phyloP scores from a whole-genome alignment of 192 early-diverging fungal genomes.

The Linnemannia hyalina region DNA sequence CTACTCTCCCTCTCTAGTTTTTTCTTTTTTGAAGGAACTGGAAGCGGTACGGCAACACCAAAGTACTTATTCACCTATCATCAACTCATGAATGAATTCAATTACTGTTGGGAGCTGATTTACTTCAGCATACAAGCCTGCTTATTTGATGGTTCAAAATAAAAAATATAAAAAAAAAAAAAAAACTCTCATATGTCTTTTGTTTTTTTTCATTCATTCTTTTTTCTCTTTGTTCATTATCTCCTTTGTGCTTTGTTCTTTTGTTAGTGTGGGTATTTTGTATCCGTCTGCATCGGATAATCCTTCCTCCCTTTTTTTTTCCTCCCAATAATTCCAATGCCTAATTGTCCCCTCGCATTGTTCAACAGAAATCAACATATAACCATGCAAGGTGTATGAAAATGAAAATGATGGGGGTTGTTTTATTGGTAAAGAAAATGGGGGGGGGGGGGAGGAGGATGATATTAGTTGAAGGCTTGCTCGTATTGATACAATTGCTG shows the following conservation, averaged over 20 bases:
- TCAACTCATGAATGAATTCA: conserved; percentile 31
- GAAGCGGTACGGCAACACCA: conserved; percentile 54
- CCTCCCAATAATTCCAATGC: too few relatives aligned
- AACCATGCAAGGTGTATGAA: too few relatives aligned
- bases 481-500: not conserved
- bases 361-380: too few relatives aligned
- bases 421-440: not conserved
- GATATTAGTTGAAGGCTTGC: conserved; percentile 7
- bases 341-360: too few relatives aligned
- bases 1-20: conserved; percentile 6
- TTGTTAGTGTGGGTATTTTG: not conserved
- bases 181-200: not conserved
- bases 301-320: too few relatives aligned
- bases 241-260: too few relatives aligned
- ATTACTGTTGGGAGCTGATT: conserved; percentile 60
- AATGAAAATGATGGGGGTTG: not conserved
- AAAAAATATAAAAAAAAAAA: conserved; percentile 50
- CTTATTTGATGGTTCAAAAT: conserved; percentile 61
- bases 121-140: conserved; percentile 59
- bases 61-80: conserved; percentile 54
- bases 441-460: not conserved
- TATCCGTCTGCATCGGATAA: too few relatives aligned
- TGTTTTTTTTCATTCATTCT: not conserved
- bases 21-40: not conserved
- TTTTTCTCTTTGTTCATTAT: too few relatives aligned